A percentile compares a stretch with the other conserved stretches of the same genome.
phyloP scores from a whole-genome alignment of 208 protist species.

The Crithidia mellificae region DNA sequence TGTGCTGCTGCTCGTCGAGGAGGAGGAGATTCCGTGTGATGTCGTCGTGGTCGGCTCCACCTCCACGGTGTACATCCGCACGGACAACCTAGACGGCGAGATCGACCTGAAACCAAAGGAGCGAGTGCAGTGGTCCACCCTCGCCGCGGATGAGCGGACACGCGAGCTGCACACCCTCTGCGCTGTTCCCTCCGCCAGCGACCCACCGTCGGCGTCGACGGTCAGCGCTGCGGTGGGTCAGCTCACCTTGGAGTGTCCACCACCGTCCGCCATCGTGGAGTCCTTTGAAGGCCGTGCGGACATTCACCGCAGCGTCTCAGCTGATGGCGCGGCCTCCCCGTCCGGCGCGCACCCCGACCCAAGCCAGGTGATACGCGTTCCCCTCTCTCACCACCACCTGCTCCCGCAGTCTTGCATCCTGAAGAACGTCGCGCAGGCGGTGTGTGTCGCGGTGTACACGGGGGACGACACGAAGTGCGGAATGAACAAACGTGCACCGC shows the following conservation, averaged over 20 bases:
- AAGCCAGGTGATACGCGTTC: slow-evolving; percentile 23
- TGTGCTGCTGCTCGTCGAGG: slow-evolving; percentile 65
- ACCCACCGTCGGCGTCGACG: slow-evolving; percentile 10
- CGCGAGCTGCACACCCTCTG: slow-evolving; percentile 20
- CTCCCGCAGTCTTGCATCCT: slow-evolving; percentile 89
- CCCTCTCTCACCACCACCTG: slow-evolving; percentile 69
- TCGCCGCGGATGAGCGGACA: slow-evolving; percentile 6
- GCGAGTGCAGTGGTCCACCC: slow-evolving; percentile 36
- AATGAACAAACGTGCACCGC: slow-evolving; percentile 87
- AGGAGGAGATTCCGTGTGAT: slow-evolving; percentile 93
- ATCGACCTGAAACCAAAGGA: slow-evolving; percentile 91
- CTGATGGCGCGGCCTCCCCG: background rate
- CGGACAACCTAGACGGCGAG: slow-evolving; percentile 95
- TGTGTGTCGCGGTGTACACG: slow-evolving; percentile 94
- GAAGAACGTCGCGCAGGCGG: slow-evolving; percentile 77
- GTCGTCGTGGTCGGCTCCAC: slow-evolving; percentile 74
- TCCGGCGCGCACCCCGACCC: background rate
- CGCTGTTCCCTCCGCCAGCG: slow-evolving; percentile 9
- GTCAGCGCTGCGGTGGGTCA: slow-evolving; percentile 19
- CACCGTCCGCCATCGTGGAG: slow-evolving; percentile 84
- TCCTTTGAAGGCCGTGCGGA: slow-evolving; percentile 80
- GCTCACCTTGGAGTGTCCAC: slow-evolving; percentile 54
- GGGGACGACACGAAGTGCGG: slow-evolving; percentile 95
- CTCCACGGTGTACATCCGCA: slow-evolving; percentile 82
- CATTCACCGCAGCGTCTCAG: slow-evolving; percentile 16